Conservation (phyloP, 2,329 filamentous ascomycete genomes). For the Epicoccum nigrum region DNA sequence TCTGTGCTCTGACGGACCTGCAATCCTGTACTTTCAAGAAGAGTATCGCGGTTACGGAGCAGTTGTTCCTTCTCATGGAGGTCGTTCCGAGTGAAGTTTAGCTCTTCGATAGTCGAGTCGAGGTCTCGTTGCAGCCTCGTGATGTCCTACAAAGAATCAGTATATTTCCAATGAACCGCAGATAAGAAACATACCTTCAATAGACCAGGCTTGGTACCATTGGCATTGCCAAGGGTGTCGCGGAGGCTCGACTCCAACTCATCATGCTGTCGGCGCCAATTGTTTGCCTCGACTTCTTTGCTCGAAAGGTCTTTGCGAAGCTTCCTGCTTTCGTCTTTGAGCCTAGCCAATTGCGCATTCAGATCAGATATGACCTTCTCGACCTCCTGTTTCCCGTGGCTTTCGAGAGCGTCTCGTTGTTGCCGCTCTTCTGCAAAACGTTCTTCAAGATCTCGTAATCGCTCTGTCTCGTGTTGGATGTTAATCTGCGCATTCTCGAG, state of each 20-base stretch:
- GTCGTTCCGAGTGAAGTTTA: slow-evolving; percentile 77
- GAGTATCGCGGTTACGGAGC: slow-evolving; percentile 84
- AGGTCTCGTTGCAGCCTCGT: slow-evolving; percentile 87
- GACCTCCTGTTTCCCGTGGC: slow-evolving; percentile 90
- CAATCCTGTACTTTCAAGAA: slow-evolving; percentile 86
- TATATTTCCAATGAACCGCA: not conserved
- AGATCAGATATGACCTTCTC: slow-evolving; percentile 93
- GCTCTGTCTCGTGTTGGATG: slow-evolving; percentile 85
- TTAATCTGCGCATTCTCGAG: slow-evolving; percentile 78
- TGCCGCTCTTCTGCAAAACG: slow-evolving; percentile 80
- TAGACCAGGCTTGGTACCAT: slow-evolving; percentile 82
- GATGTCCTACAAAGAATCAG: slow-evolving; percentile 65
- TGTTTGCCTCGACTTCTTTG: slow-evolving; percentile 84
- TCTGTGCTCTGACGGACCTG: slow-evolving; percentile 86
- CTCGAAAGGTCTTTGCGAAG: slow-evolving; percentile 82
- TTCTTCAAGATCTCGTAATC: slow-evolving; percentile 57
- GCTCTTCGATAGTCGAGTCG: slow-evolving; percentile 80
- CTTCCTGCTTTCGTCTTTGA: slow-evolving; percentile 84
- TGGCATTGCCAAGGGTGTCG: slow-evolving; percentile 84
- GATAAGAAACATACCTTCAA: slow-evolving; percentile 65
- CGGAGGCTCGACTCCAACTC: slow-evolving; percentile 89
- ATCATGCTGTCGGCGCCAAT: slow-evolving; percentile 88
- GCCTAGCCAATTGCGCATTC: slow-evolving; percentile 78
- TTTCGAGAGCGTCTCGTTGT: slow-evolving; percentile 85
- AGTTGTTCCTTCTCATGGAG: slow-evolving; percentile 89